phyloP scores from a whole-genome alignment of 2,329 filamentous ascomycete species.

The Paecilomyces niveus region DNA sequence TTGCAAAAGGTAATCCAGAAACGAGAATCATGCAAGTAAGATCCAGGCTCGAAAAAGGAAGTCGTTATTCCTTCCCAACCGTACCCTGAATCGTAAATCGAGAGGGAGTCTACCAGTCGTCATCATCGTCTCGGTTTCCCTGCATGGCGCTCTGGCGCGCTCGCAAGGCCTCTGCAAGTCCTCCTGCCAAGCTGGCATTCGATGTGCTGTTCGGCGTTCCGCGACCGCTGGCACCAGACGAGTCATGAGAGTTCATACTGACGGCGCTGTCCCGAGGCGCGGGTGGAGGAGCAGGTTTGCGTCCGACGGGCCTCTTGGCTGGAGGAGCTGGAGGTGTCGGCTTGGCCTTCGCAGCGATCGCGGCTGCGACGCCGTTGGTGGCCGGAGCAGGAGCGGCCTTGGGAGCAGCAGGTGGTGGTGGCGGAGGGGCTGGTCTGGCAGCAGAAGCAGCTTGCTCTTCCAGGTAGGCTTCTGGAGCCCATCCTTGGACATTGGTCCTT shows the following conservation, averaged over 20 bases:
- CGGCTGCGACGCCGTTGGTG: slow-evolving; percentile 37
- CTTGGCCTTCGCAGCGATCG: slow-evolving; percentile 49
- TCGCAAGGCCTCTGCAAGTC: slow-evolving; percentile 70
- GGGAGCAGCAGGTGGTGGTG: slow-evolving; percentile 40
- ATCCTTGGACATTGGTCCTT: slow-evolving; percentile 66
- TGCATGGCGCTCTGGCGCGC: slow-evolving; percentile 72
- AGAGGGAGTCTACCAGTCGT: slow-evolving; percentile 53
- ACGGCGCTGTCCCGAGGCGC: slow-evolving; percentile 61
- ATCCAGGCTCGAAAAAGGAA: not conserved
- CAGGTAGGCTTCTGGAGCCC: slow-evolving; percentile 90
- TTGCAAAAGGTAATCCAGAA: not conserved
- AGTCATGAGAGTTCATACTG: slow-evolving; percentile 42
- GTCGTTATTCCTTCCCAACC: not conserved
- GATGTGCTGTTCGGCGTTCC: slow-evolving; percentile 56
- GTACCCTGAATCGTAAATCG: not conserved
- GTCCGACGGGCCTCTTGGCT: slow-evolving; percentile 67
- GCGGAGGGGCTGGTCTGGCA: slow-evolving; percentile 53
- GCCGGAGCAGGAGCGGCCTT: slow-evolving; percentile 58
- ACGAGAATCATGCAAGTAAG: not conserved
- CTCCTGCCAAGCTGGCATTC: slow-evolving; percentile 61
- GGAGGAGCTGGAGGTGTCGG: slow-evolving; percentile 70
- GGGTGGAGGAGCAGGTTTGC: slow-evolving; percentile 62
- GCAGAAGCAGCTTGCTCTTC: slow-evolving; percentile 60
- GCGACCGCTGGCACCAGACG: slow-evolving; percentile 58
- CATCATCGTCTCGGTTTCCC: slow-evolving; percentile 60